These are phyloP conservation scores for Penicillium malachiteum DNA, from an alignment of 495 filamentous ascomycete genomes.

Conservation along the genomic window DNA sequence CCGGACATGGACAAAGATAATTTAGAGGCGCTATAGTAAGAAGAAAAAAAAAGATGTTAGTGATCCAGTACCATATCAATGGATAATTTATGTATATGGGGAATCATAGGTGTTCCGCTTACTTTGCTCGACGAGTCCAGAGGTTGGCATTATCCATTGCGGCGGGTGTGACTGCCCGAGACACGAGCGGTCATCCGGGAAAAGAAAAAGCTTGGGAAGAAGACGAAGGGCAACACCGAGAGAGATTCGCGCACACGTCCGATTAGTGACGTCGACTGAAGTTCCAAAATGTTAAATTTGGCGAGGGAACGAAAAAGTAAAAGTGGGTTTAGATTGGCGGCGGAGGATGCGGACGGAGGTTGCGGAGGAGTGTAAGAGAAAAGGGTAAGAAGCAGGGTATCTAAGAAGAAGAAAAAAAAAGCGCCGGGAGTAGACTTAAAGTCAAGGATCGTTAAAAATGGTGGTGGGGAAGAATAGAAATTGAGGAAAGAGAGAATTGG, in stretches of 20 bases:
- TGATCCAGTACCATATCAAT: not conserved
- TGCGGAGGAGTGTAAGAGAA: not conserved
- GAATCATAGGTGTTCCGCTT: slow-evolving; percentile 31
- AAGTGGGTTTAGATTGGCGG: slow-evolving; percentile 4
- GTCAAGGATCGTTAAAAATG: too few relatives aligned
- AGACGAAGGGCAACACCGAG: slow-evolving; percentile 22
- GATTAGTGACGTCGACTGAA: slow-evolving; percentile 8
- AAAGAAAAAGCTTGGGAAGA: slow-evolving; percentile 19
- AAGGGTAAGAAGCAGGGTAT: not conserved
- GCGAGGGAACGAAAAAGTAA: slow-evolving; percentile 6
- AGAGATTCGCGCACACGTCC: slow-evolving; percentile 6
- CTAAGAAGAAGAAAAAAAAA: not conserved
- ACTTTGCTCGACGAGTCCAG: slow-evolving; percentile 95
- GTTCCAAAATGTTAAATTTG: slow-evolving; percentile 3
- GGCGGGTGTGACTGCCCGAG: slow-evolving; percentile 39
- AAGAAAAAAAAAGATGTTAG: slow-evolving; percentile 3
- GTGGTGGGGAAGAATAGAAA: not conserved
- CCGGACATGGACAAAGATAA: slow-evolving; percentile 81
- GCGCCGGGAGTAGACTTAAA: too few relatives aligned
- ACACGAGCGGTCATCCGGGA: slow-evolving; percentile 44
- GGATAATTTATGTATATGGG: not conserved
- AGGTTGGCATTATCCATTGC: slow-evolving; percentile 68
- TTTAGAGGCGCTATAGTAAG: slow-evolving; percentile 67
- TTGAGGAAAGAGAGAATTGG: not conserved
- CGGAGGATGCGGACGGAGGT: slow-evolving; percentile 9